Percentiles rank a stretch among this genome's conserved stretches.
Conservation (phyloP, 179 eudicot species). For the Beta macrorhiza region DNA sequence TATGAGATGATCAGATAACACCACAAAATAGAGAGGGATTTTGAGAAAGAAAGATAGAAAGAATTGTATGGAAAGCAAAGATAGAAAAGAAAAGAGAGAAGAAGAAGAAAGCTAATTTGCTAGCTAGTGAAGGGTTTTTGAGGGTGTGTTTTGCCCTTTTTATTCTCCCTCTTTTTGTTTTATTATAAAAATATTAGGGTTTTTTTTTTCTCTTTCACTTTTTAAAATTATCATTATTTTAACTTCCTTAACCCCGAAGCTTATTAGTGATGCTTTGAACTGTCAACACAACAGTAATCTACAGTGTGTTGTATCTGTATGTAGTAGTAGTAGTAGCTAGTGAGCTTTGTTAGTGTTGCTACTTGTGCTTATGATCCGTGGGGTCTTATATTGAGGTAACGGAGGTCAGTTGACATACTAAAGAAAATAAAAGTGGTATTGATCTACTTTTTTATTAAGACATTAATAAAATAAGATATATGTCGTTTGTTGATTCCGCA, state of each 20-base stretch:
- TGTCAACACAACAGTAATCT: slow-evolving; percentile 18
- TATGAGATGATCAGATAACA: slow-evolving; percentile 36
- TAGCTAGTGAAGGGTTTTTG: slow-evolving; percentile 20
- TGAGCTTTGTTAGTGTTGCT: slow-evolving; percentile 15
- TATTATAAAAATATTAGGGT: slow-evolving; percentile 25
- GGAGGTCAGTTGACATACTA: too few relatives aligned
- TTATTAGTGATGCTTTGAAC: slow-evolving; percentile 35
- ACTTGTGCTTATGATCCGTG: slow-evolving; percentile 9
- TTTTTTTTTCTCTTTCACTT: not conserved
- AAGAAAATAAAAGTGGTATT: too few relatives aligned
- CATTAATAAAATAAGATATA: too few relatives aligned
- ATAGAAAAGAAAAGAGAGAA: slow-evolving; percentile 30
- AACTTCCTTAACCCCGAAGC: slow-evolving; percentile 38
- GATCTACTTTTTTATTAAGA: too few relatives aligned
- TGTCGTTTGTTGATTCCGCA: too few relatives aligned
- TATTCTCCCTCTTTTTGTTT: slow-evolving; percentile 27
- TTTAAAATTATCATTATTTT: not conserved
- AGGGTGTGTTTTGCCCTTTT: slow-evolving; percentile 27
- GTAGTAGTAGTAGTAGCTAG: not conserved
- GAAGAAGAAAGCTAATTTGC: not conserved
- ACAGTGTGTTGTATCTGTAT: slow-evolving; percentile 4
- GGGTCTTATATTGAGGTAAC: too few relatives aligned
- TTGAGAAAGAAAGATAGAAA: slow-evolving; percentile 29
- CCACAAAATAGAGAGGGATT: slow-evolving; percentile 24
- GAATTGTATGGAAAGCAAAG: slow-evolving; percentile 29